A percentile compares a stretch with the other conserved stretches of the same genome.
These are phyloP conservation scores for Sisymbrium altissimum DNA, from an alignment of 345 rosid species.

Conservation along the genomic window DNA sequence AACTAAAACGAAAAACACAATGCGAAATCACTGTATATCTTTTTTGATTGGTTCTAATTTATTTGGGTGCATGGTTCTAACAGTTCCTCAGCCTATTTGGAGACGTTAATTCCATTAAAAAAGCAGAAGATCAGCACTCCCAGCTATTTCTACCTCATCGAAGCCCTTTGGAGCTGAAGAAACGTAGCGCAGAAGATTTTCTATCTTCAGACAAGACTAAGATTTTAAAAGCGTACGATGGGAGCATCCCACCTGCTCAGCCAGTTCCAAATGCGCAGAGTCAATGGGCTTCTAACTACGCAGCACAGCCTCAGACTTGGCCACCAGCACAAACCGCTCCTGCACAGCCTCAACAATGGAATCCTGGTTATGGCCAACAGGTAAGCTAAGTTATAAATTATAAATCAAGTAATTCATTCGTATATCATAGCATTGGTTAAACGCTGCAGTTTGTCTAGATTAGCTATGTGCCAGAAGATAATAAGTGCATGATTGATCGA, in stretches of 20 bases:
- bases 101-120: neutral
- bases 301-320: neutral
- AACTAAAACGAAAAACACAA: neutral
- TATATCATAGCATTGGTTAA: neutral
- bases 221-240: neutral
- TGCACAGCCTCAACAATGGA: neutral
- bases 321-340: neutral
- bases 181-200: neutral
- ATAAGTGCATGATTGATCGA: neutral
- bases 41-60: neutral
- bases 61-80: neutral
- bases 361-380: neutral
- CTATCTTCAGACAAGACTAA: neutral
- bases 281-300: neutral
- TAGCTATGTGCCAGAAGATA: neutral
- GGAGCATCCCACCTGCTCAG: neutral
- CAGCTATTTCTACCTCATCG: neutral
- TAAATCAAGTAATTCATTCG: neutral
- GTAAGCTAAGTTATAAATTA: neutral
- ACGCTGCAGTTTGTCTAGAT: neutral
- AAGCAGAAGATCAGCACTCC: neutral
- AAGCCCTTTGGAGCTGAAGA: neutral
- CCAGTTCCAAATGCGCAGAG: neutral
- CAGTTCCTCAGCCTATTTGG: neutral
- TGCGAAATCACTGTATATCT: neutral